Base-by-base conservation (phyloP, 371 early-diverging fungal species). In the Thermomucor indicae-seudaticae region DNA sequence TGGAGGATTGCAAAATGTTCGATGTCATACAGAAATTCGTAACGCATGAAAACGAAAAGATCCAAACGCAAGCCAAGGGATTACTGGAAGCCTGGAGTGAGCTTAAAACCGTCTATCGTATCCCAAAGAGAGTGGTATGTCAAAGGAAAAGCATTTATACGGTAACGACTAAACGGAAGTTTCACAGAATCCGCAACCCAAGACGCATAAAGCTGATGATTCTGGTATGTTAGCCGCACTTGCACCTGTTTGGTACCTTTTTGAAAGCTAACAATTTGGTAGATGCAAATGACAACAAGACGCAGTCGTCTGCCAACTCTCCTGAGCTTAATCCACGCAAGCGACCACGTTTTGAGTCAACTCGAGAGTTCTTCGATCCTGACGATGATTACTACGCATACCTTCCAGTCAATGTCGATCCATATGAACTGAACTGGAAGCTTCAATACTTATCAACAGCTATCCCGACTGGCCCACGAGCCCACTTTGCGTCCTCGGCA, bases 1-100 rank as follows among this genome's bases (percentile, higher is more conserved):
- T 89, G 5, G 89, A 86, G 42, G 89, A 89, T 38, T 72, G 75
- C 12, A 69, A 78, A 22, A 67, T 84, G 55, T 68, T 74, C 44
- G 78, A 78, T 17, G 61, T 78, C 19, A 58, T 81, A 7, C 70
- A 65, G 4, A 75, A 62, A 27, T 56, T 78, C 12, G 65, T 65
- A 0, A 52, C 60, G 1, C 64, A 70, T 22, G 65, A 67, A 3
- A 64, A 80, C 14, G 57, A 64, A 24, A 55, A 61, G 0, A 72
- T 81, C 39, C 53, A 56, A 12, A 51, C 52, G 4, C 50, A 67
- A 42, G 67, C 80, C 4, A 49, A 55, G 6, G 56, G 52, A 4
- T 62, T 84, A 6, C 30, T 79, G 20, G 50, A 54, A 1, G 58
- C 66, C 5, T 84, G 84, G 84, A 60, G 58, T 30, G 63, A 69